Evolutionary conservation across 2,329 filamentous ascomycete species (phyloP), one percentile per base, ranked within the genome.

Genomic region (Bipolaris victoriae): DNA sequence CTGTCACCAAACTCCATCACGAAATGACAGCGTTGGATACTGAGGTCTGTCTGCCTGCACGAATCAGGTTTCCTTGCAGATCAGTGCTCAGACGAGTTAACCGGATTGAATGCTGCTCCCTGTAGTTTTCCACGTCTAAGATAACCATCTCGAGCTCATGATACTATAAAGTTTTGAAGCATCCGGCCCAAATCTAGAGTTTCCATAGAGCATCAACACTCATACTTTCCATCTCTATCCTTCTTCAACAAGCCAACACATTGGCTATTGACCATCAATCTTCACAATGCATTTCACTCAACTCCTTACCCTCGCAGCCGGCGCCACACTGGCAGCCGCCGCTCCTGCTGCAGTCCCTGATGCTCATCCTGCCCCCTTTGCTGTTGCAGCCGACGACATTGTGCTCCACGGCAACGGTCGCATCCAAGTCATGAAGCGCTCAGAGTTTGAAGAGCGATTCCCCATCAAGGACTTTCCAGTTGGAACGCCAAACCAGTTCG

Each of bases 351-450:
- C 50, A 11, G 31, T 13, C 11, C 11, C 31, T 5, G 50, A 56
- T 1, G 55, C 64, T 40, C 4, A 22, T 18, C 18, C 39, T 41
- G 39, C 39, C 6, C 13, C 20, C 22, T 52, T 72, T 24, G 41
- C n/a, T 11, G 45, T 72, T 6, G 49, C 60, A 7, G 24, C 33
- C 3, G 67, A 72, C 49, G 68, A 72, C 46, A 63, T 70, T n/a
- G 58, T 72, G 18, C 67, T 72, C 15, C 66, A 69, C 22, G 60
- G 66, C 36, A 57, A 62, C 0, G 69, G 69, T 2, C 67, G 64
- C 40, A 67, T 58, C 58, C 49, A 59, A 3, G 43, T 66, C 35
- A 65, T 70, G 55, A 71, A 70, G 54, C 62, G 70, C 16, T 54
- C 55, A 20, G 66, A 70, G 5, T 37, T 70, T 16, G 58, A 60